Evolutionary conservation across 345 rosid genomes (phyloP).

Genomic region (Brassica incana): DNA sequence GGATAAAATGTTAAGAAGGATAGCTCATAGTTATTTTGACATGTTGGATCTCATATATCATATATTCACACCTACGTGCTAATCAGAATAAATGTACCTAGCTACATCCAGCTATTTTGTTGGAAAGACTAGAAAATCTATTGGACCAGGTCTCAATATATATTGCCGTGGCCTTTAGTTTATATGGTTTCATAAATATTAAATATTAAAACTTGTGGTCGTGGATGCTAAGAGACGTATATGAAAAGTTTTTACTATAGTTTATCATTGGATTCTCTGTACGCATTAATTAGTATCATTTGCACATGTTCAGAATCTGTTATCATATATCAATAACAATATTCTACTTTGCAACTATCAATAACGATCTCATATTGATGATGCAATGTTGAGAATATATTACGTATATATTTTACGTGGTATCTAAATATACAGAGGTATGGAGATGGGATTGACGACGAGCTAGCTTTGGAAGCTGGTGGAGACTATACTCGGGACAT

Average conservation of each 20-base stretch:
- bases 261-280: background rate
- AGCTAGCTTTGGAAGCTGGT: conserved; percentile 60
- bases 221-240: background rate
- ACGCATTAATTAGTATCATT: background rate
- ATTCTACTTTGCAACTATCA: background rate
- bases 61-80: background rate
- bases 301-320: background rate
- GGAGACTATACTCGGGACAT: conserved; percentile 68
- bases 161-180: background rate
- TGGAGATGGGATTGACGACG: conserved; percentile 56
- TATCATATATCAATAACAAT: too few species aligned
- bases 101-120: too few species aligned
- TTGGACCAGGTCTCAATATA: background rate
- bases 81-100: background rate
- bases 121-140: background rate
- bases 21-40: background rate
- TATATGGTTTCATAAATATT: background rate
- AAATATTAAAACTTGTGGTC: background rate
- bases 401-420: too few species aligned
- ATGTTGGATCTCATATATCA: background rate
- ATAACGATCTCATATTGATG: background rate
- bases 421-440: conserved; percentile 43
- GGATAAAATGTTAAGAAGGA: too few species aligned
- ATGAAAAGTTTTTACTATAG: background rate
- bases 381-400: background rate